Percentiles rank a stretch among this genome's conserved stretches.
phyloP scores from a whole-genome alignment of 164 flowering plant genomes.

The Vitis rupestris region DNA sequence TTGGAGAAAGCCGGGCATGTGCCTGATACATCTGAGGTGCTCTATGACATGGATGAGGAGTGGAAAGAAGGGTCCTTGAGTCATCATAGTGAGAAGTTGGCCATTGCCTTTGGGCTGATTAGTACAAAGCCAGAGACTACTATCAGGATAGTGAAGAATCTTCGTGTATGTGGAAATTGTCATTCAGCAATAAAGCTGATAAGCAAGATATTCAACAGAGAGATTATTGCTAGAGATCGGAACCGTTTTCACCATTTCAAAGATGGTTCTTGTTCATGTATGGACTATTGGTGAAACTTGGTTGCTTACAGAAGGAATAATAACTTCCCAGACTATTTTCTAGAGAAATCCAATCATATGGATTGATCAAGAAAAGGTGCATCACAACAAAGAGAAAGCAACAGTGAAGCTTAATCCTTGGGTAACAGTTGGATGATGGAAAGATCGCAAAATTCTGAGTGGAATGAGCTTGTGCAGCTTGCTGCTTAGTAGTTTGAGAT shows the following conservation, averaged over 20 bases:
- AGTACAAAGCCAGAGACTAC: constrained; percentile 64
- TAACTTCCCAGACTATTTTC: too few species aligned
- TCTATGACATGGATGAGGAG: constrained; percentile 58
- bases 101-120: constrained; percentile 72
- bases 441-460: too few species aligned
- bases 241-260: constrained; percentile 70
- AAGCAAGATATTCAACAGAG: constrained; percentile 65
- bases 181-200: constrained; percentile 66
- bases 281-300: constrained; percentile 54
- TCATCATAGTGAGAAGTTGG: constrained; percentile 62
- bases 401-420: too few species aligned
- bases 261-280: constrained; percentile 66
- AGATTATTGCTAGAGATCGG: constrained; percentile 65
- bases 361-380: too few species aligned
- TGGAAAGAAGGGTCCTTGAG: constrained; percentile 56
- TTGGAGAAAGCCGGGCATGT: constrained; percentile 47
- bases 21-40: constrained; percentile 63
- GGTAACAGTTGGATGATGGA: too few species aligned
- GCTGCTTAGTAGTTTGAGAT: too few species aligned
- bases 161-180: constrained; percentile 63
- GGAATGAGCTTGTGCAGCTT: too few species aligned
- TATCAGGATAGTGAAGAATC: constrained; percentile 59
- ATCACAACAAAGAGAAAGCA: too few species aligned
- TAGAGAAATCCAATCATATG: too few species aligned
- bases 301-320: too few species aligned